Conservation (phyloP, 2,329 filamentous ascomycete species). For the Knoxdaviesia capensis region DNA sequence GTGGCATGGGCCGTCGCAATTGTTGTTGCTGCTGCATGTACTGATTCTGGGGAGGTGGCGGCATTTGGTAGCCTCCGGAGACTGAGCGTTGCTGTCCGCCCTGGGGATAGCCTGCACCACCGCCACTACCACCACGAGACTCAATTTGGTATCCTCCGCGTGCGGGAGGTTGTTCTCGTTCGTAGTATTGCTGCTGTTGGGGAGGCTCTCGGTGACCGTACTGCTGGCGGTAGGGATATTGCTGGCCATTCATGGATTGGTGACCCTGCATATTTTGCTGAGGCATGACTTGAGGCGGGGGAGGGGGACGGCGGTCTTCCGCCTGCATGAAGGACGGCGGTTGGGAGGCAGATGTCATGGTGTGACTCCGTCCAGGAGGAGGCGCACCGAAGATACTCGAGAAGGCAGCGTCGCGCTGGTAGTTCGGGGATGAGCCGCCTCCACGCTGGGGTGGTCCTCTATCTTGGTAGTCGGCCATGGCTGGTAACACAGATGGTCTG, state of each 20-base stretch:
- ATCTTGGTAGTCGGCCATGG: constrained; percentile 39
- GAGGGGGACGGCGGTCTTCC: constrained; percentile 12
- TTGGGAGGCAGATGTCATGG: constrained; percentile 63
- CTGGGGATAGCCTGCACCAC: background rate
- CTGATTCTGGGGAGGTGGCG: background rate
- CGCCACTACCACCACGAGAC: background rate
- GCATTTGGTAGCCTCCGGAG: no score
- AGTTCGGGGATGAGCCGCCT: constrained; percentile 27
- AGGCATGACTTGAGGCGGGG: constrained; percentile 3
- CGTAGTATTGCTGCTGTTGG: constrained; percentile 9
- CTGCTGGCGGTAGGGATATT: constrained; percentile 12
- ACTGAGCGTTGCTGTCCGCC: background rate
- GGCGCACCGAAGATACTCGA: constrained; percentile 89
- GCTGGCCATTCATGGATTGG: no score
- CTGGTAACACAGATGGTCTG: constrained; percentile 5
- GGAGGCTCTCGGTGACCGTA: constrained; percentile 16
- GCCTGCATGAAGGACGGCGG: constrained; percentile 18
- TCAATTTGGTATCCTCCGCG: no score
- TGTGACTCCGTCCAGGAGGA: constrained; percentile 77
- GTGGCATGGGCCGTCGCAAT: constrained; percentile 1
- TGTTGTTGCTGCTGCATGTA: constrained; percentile 2
- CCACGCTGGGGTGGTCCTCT: constrained; percentile 23
- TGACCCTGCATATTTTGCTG: constrained; percentile 6
- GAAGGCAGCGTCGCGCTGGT: constrained; percentile 84
- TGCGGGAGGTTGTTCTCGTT: background rate